Percentiles rank a stretch among this genome's conserved stretches.
Conservation (phyloP, 129 eudicot species). For the Sambucus nigra region DNA sequence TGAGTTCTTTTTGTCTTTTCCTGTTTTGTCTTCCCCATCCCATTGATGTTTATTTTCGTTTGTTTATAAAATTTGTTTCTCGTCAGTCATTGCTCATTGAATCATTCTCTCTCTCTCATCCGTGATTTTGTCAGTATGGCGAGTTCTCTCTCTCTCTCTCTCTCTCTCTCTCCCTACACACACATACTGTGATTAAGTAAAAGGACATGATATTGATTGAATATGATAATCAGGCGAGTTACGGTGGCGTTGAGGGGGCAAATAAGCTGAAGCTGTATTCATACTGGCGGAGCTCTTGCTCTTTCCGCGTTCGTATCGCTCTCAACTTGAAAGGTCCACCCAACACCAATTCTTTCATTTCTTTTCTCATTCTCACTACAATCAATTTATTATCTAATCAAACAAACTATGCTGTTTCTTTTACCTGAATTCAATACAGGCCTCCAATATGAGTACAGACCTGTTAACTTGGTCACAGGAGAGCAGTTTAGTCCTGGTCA, state of each 20-base stretch:
- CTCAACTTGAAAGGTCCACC: conserved; percentile 63
- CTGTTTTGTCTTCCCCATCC: too few relatives aligned
- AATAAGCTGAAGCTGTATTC: conserved; percentile 66
- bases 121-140: too few relatives aligned
- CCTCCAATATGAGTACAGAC: conserved; percentile 65
- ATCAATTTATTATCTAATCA: neutral
- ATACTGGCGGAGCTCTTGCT: conserved; percentile 63
- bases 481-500: conserved; percentile 62
- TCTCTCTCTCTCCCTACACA: too few relatives aligned
- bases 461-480: conserved; percentile 73
- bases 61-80: too few relatives aligned
- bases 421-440: conserved; percentile 35
- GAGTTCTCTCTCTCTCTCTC: too few relatives aligned
- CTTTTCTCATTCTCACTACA: neutral
- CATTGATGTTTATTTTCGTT: too few relatives aligned
- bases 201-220: too few relatives aligned
- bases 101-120: too few relatives aligned
- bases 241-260: conserved; percentile 17
- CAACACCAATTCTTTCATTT: neutral
- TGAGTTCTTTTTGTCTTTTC: too few relatives aligned
- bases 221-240: conserved; percentile 15
- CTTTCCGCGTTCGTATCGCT: conserved; percentile 86
- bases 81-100: too few relatives aligned
- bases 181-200: too few relatives aligned
- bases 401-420: neutral